Evolutionary conservation across 2,329 filamentous ascomycete genomes (phyloP), one percentile per base, ranked within the genome.

Genomic region (Cercospora nicotianae): DNA sequence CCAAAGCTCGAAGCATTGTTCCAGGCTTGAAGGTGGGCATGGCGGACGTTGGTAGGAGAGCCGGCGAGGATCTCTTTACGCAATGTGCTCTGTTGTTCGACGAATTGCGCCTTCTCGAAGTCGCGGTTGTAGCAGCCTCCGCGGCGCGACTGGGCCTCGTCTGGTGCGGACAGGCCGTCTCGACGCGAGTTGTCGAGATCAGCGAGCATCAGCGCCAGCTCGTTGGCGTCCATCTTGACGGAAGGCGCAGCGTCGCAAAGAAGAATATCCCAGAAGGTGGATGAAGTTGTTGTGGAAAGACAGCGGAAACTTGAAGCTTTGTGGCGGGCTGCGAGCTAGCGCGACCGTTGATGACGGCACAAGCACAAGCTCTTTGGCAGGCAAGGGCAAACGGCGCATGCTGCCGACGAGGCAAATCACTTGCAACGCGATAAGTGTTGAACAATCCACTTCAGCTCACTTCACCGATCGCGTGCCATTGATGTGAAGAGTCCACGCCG

Each of bases 141-240:
- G 39, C 63, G 53, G 26, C 53, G 23, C 12, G 53, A 1, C 26
- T 53, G 23, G 45, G 42, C 28, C 18, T 65, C 68, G 12, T 64
- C 60, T 23, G 70, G 72, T 4, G 71, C 70, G 3, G 73, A 73
- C 4, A 74, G 33, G 8, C 59, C 8, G 28, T 76, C 74, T 10
- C 73, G 72, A 20, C 72, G 73, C 1, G 13, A 42, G 23, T 48
- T 28, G 64, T 72, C 72, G 16, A 76, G 68, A 48, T 76, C 73
- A n/a, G 67, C 69, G 55, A 74, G 48, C 74, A 75, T 75, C 6
- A 28, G 45, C 30, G 69, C 70, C 20, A 68, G 67, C 8, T 69
- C 69, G 53, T 42, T 36, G 26, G 62, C 33, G 10, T 64, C 51
- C 62, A 64, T 64, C 12, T 58, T 58, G 53, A 18, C 45, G 20